Evolutionary conservation across 495 filamentous ascomycete species (phyloP).

Genomic region (Xylaria grammica): DNA sequence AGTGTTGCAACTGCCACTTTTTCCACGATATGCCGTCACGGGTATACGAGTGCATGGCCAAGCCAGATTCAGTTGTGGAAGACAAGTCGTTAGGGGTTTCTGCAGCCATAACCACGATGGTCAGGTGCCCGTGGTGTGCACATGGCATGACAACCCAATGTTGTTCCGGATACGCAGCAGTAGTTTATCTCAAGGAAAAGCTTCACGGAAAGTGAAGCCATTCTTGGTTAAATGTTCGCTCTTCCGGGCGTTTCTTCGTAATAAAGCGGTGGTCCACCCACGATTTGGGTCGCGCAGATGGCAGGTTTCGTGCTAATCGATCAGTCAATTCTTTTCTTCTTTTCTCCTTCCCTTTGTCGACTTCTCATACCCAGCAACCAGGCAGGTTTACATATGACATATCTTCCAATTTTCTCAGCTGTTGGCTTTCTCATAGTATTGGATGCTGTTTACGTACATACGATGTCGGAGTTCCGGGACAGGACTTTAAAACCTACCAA

Average conservation of each 20-base stretch:
- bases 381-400: neutral
- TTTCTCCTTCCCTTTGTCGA: constrained; percentile 8
- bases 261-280: neutral
- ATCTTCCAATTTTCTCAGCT: neutral
- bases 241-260: neutral
- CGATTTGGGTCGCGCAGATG: neutral
- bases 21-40: constrained; percentile 82
- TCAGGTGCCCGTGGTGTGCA: constrained; percentile 78
- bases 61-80: constrained; percentile 60
- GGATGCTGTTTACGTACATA: constrained; percentile 18
- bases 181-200: constrained; percentile 71
- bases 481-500: constrained; percentile 8
- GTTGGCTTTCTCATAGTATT: constrained; percentile 21
- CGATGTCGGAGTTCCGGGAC: constrained; percentile 12
- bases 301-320: neutral
- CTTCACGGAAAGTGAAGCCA: constrained; percentile 54
- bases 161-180: constrained; percentile 74
- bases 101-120: constrained; percentile 60
- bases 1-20: constrained; percentile 81
- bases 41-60: constrained; percentile 74
- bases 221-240: no score
- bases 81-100: constrained; percentile 54
- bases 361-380: neutral
- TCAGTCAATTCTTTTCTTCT: neutral
- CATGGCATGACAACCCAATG: constrained; percentile 76